These are phyloP conservation scores for Bimuria novae-zelandiae DNA, from an alignment of 2,329 filamentous ascomycete species.

Conservation along the genomic window DNA sequence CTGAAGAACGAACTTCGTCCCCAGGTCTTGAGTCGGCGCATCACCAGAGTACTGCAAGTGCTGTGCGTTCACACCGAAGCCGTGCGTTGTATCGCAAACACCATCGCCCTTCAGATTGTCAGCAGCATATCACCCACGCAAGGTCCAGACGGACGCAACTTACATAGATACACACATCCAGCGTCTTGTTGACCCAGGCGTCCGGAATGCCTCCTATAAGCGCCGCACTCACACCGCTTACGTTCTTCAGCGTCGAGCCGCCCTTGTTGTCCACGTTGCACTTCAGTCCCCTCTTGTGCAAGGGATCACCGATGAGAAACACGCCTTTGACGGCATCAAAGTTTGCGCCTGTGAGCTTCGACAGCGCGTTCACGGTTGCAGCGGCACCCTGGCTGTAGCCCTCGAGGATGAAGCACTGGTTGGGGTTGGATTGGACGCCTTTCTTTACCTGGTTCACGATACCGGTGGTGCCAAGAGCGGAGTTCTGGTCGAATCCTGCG, in stretches of 20 bases:
- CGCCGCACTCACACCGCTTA: conserved; percentile 27
- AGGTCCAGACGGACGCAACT: conserved; percentile 11
- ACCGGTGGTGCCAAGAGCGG: conserved; percentile 31
- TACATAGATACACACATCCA: conserved; percentile 44
- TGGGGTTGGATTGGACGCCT: conserved; percentile 27
- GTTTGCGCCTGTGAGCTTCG: conserved; percentile 34
- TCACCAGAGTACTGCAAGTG: conserved; percentile 36
- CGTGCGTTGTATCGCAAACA: conserved; percentile 43
- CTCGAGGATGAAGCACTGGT: conserved; percentile 44
- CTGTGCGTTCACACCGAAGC: conserved; percentile 35
- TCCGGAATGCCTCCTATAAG: conserved; percentile 23
- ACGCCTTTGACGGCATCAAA: conserved; percentile 46
- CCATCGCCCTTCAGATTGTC: conserved; percentile 35
- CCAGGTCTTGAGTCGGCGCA: conserved; percentile 36
- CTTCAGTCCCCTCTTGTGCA: conserved; percentile 36
- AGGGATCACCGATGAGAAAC: conserved; percentile 42
- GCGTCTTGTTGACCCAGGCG: conserved; percentile 43
- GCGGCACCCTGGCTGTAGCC: conserved; percentile 46
- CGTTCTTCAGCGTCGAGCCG: conserved; percentile 38
- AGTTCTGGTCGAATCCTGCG: conserved; percentile 34
- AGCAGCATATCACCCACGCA: background rate
- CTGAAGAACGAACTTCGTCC: conserved; percentile 26
- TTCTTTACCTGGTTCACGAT: conserved; percentile 41
- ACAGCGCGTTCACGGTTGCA: conserved; percentile 42
- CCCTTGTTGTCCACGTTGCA: conserved; percentile 46